Evolutionary conservation across 306 rosid genomes (phyloP).

Genomic region (Rosa persica): DNA sequence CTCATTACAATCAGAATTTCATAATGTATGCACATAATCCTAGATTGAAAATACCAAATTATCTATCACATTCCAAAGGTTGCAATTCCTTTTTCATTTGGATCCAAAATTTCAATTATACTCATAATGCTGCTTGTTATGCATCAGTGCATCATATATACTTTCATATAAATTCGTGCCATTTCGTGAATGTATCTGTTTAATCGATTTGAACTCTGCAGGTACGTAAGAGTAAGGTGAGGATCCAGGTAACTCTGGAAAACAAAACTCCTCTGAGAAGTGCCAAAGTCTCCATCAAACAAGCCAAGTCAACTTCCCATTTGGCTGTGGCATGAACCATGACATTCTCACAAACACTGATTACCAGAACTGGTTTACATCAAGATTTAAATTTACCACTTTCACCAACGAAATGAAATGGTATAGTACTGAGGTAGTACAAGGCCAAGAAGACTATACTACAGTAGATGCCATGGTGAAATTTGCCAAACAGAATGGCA

Average conservation of each 20-base stretch:
- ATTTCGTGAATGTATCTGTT: not conserved
- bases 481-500: constrained; percentile 43
- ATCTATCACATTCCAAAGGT: not conserved
- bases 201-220: constrained; percentile 30
- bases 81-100: not conserved
- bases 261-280: constrained; percentile 43
- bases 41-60: too few species aligned
- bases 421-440: constrained; percentile 58
- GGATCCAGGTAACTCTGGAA: constrained; percentile 39
- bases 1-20: constrained; percentile 35
- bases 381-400: constrained; percentile 57
- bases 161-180: not conserved
- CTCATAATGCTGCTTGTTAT: not conserved
- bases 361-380: constrained; percentile 57
- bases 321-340: constrained; percentile 60
- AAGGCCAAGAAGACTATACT: constrained; percentile 62
- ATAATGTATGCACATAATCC: not conserved
- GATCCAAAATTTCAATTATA: not conserved
- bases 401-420: constrained; percentile 83
- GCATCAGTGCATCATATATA: not conserved
- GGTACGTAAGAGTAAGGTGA: constrained; percentile 58
- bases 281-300: constrained; percentile 35
- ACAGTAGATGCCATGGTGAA: constrained; percentile 59
- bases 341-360: constrained; percentile 44
- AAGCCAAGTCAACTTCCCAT: constrained; percentile 52